phyloP scores from a whole-genome alignment of 495 filamentous ascomycete genomes.

The Clohesyomyces aquaticus region DNA sequence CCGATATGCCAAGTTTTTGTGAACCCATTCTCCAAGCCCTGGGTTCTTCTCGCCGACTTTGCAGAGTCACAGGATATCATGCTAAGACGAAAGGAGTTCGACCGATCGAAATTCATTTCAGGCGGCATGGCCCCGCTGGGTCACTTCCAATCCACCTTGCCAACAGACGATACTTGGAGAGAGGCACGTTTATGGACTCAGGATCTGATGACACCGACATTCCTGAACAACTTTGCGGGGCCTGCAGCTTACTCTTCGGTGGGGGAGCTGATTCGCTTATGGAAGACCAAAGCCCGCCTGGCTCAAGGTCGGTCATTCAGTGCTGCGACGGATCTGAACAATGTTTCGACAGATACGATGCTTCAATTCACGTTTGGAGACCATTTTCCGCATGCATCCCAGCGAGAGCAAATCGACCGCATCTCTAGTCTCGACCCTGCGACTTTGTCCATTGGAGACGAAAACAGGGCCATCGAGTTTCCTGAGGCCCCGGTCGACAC shows the following conservation, averaged over 20 bases:
- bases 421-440: too few species aligned
- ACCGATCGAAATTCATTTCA: background rate
- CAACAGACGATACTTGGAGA: background rate
- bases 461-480: too few species aligned
- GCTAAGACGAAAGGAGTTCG: background rate
- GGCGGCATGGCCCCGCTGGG: background rate
- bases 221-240: constrained; percentile 13
- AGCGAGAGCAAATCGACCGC: too few species aligned
- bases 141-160: background rate
- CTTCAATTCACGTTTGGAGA: too few species aligned
- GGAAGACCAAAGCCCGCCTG: background rate
- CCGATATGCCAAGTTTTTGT: constrained; percentile 16
- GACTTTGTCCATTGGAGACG: too few species aligned
- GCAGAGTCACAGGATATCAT: background rate
- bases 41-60: background rate
- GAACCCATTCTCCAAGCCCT: constrained; percentile 10
- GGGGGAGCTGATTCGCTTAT: background rate
- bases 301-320: background rate
- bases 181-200: background rate
- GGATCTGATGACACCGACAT: constrained; percentile 8
- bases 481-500: too few species aligned
- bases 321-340: background rate
- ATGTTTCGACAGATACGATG: background rate
- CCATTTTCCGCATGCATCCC: too few species aligned
- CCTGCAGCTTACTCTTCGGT: background rate